Evolutionary conservation across 306 rosid species (phyloP).

Genomic region (Acacia confusa): DNA sequence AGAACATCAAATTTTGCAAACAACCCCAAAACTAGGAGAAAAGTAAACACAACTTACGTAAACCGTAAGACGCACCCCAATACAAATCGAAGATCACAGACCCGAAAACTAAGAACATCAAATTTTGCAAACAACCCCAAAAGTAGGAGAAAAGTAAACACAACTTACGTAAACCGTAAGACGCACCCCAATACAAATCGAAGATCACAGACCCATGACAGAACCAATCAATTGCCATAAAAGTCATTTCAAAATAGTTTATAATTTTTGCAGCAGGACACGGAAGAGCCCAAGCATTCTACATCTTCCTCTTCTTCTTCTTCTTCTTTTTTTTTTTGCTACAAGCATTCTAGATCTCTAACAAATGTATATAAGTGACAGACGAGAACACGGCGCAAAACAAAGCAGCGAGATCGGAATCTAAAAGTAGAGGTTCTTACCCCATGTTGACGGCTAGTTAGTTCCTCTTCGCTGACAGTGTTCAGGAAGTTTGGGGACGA

Average conservation of each 20-base stretch:
- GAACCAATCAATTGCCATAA: background rate
- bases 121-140: background rate
- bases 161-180: background rate
- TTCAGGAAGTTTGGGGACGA: background rate
- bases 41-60: too few relatives aligned
- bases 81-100: background rate
- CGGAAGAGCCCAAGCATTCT: background rate
- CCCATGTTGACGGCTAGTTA: slow-evolving; percentile 48
- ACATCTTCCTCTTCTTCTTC: background rate
- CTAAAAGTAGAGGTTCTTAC: slow-evolving; percentile 22
- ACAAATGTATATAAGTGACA: background rate
- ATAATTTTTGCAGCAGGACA: background rate
- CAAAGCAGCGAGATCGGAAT: background rate
- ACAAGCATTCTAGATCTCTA: background rate
- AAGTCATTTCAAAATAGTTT: background rate
- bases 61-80: background rate
- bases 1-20: background rate
- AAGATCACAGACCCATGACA: background rate
- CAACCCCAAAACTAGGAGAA: background rate
- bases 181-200: background rate
- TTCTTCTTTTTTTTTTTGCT: background rate
- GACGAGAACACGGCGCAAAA: background rate
- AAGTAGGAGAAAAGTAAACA: background rate
- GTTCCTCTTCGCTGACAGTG: slow-evolving; percentile 14
- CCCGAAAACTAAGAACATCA: background rate